Conservation (phyloP, 352 stramenopile species). For the Phytopythium sindhum region DNA sequence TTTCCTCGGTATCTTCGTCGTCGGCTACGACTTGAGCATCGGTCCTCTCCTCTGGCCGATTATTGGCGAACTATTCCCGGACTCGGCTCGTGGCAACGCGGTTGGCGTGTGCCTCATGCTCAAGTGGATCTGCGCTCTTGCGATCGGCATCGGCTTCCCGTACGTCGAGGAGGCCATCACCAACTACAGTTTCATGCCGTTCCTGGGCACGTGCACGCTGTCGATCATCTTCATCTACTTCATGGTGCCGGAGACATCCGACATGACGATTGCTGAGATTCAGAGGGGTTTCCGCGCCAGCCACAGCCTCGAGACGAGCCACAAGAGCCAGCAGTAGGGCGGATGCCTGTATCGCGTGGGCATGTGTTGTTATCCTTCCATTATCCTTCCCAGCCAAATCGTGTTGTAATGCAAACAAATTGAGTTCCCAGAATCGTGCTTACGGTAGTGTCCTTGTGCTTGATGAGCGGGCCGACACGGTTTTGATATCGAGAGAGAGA, state of each 20-base stretch:
- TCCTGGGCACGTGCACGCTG: conserved; percentile 34
- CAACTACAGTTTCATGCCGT: conserved; percentile 43
- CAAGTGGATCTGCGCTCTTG: conserved; percentile 47
- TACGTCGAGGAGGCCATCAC: conserved; percentile 40
- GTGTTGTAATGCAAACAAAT: too few relatives aligned
- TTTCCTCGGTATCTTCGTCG: conserved; percentile 38
- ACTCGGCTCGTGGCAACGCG: conserved; percentile 38
- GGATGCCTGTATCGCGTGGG: too few relatives aligned
- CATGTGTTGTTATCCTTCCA: too few relatives aligned
- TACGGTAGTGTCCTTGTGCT: too few relatives aligned
- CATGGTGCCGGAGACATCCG: conserved; percentile 49
- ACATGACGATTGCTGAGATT: conserved; percentile 57
- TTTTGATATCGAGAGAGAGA: too few relatives aligned
- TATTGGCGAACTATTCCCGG: conserved; percentile 44
- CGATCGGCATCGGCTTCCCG: conserved; percentile 48
- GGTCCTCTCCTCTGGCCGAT: conserved; percentile 47
- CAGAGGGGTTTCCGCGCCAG: conserved; percentile 15
- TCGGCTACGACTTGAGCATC: conserved; percentile 42
- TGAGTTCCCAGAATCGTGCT: too few relatives aligned
- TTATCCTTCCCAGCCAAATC: too few relatives aligned
- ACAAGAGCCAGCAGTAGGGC: too few relatives aligned
- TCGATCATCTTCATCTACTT: conserved; percentile 34
- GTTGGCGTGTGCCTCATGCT: conserved; percentile 32
- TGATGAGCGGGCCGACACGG: too few relatives aligned
- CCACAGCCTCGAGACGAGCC: too few relatives aligned